These are phyloP conservation scores for Theobroma grandiflorum DNA, from an alignment of 441 rosid genomes.

Conservation along the genomic window DNA sequence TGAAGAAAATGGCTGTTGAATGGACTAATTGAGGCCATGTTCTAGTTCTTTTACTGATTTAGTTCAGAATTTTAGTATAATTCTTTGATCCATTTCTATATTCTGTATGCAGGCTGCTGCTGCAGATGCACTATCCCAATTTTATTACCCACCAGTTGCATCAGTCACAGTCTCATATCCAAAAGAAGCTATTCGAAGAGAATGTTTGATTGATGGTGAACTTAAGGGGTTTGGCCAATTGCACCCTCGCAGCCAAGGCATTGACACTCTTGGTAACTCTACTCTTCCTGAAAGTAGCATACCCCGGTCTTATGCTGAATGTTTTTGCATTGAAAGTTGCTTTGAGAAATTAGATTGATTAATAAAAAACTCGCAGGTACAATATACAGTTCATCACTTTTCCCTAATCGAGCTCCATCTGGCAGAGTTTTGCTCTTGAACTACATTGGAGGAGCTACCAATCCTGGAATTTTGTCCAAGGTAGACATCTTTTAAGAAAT, in stretches of 20 bases:
- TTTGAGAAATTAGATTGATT: constrained; percentile 14
- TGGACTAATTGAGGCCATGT: background rate
- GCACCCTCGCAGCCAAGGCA: constrained; percentile 98
- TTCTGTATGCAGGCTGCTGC: constrained; percentile 62
- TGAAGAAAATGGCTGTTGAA: constrained; percentile 4
- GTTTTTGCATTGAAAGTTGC: constrained; percentile 14
- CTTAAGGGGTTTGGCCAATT: constrained; percentile 95
- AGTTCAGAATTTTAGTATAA: background rate
- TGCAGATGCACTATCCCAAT: constrained; percentile 82
- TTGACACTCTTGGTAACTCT: constrained; percentile 84
- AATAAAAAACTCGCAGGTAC: constrained; percentile 54
- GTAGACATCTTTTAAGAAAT: constrained; percentile 40
- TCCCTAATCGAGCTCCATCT: constrained; percentile 84
- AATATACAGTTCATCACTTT: constrained; percentile 83
- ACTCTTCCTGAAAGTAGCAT: constrained; percentile 5
- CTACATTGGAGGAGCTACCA: constrained; percentile 87
- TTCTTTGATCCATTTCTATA: constrained; percentile 20
- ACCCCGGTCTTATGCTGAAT: constrained; percentile 20
- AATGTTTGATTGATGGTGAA: constrained; percentile 83
- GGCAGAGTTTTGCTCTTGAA: constrained; percentile 81
- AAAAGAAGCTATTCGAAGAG: constrained; percentile 78
- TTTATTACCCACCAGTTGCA: constrained; percentile 96
- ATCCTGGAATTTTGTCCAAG: constrained; percentile 74
- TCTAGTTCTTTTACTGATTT: background rate
- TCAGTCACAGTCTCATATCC: constrained; percentile 93